Base-by-base conservation (phyloP, 345 rosid species). In the Psidium guajava region DNA sequence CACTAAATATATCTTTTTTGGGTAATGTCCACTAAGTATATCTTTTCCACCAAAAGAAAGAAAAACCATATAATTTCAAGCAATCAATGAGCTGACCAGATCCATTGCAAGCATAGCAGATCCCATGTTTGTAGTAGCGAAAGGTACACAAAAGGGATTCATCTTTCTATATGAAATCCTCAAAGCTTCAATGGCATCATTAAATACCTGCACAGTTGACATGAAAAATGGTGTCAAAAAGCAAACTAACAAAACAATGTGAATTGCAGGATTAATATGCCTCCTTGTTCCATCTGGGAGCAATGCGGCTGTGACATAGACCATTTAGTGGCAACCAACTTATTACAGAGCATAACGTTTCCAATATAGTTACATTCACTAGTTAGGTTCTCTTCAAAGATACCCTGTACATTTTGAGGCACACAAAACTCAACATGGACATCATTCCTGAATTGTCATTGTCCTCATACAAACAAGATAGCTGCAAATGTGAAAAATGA, bases 41-140 rank as follows among this genome's bases (percentile, higher is more conserved):
- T 69, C 11, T 69, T 69, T 36, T 69, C 80, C 80, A 69, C 12
- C 24, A 36, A 69, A 69, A 36, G 80, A 69, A 69, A 69, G 47
- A 69, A 69, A 36, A 69, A 36, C 24, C 47, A 52, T 83, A 83
- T 57, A 82, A 54, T 87, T 36, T 51, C 81, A 81, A 77, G 69
- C 22, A 40, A 86, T 86, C 88, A 77, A 83, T 84, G 50, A 85
- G 88, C 92, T 85, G 83, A 95, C 99, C 95, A 97, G 94, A 91
- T 97, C 99, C 94, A 97, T 92, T 42, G 98, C 99, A 82, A 97
- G 98, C 98, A 97, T 94, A 22, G 99, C 99, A 85, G 99, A 97
- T 88, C 99, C 99, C 99, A 97, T 97, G 89, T 97, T 97, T 86
- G 99, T 94, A 85, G 98, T 95, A 7, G 99, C 98, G 88, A 94